Conservation (phyloP, 2,329 filamentous ascomycete species). For the Trichophyton mentagrophytes region DNA sequence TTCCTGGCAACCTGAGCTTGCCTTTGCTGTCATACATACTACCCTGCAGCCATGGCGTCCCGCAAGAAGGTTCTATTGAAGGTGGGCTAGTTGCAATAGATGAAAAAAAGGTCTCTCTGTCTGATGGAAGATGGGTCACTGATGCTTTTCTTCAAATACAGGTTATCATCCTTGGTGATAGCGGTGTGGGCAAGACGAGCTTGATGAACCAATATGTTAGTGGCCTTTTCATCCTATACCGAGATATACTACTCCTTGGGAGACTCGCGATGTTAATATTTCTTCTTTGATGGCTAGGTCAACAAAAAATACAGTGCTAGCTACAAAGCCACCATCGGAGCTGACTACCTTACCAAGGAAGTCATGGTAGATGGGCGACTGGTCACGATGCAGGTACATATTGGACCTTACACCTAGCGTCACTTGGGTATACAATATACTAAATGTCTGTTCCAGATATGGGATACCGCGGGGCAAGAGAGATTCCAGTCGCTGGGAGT, state of each 20-base stretch:
- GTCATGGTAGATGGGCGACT: slow-evolving; percentile 92
- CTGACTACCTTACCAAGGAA: slow-evolving; percentile 96
- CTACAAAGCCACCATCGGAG: slow-evolving; percentile 98
- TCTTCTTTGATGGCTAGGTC: slow-evolving; percentile 48
- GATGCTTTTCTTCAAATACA: slow-evolving; percentile 27
- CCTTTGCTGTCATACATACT: background rate
- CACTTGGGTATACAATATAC: background rate
- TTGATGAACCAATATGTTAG: slow-evolving; percentile 99
- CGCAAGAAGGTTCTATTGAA: slow-evolving; percentile 86
- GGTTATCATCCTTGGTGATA: slow-evolving; percentile 98
- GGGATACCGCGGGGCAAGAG: slow-evolving; percentile 97
- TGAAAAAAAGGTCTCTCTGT: background rate
- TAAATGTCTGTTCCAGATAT: slow-evolving; percentile 54
- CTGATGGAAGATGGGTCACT: slow-evolving; percentile 1
- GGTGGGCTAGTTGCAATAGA: slow-evolving; percentile 38
- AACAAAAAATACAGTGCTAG: slow-evolving; percentile 99
- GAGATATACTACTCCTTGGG: background rate
- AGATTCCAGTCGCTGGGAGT: slow-evolving; percentile 97
- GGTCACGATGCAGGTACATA: slow-evolving; percentile 86
- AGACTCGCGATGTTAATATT: background rate
- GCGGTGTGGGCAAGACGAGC: slow-evolving; percentile 97
- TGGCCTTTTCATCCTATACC: slow-evolving; percentile 8
- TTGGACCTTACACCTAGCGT: background rate
- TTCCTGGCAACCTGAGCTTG: background rate
- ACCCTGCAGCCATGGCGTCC: slow-evolving; percentile 48